Evolutionary conservation across 2,329 filamentous ascomycete species (phyloP).

Genomic region (Berkeleyomyces basicola): DNA sequence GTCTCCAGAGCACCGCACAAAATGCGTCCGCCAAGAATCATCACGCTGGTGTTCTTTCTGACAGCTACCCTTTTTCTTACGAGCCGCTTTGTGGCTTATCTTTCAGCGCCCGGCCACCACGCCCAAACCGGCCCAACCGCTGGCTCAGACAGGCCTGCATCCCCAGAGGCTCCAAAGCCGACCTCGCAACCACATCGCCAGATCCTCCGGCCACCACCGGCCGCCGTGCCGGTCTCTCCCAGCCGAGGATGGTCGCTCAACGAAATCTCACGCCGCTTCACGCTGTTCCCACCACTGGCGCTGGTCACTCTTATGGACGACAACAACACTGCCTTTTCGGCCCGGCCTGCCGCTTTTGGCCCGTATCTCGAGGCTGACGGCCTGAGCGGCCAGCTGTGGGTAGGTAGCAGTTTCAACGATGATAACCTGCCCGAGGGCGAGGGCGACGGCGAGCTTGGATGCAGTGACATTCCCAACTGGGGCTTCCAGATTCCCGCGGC

Average conservation of each 20-base stretch:
- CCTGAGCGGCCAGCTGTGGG: conserved; percentile 80
- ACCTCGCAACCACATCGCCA: conserved; percentile 16
- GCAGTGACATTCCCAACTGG: conserved; percentile 89
- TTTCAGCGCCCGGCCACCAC: conserved; percentile 15
- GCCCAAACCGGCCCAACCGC: conserved; percentile 15
- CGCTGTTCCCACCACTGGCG: conserved; percentile 85
- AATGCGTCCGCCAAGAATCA: conserved; percentile 39
- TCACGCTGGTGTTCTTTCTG: conserved; percentile 37
- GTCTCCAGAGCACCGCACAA: background rate
- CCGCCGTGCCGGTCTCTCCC: conserved; percentile 15
- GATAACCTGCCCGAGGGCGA: conserved; percentile 48
- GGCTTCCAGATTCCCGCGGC: conserved; percentile 30
- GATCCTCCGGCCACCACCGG: background rate
- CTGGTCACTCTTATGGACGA: conserved; percentile 94
- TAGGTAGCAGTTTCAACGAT: conserved; percentile 80
- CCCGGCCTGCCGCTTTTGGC: conserved; percentile 84
- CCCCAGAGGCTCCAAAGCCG: background rate
- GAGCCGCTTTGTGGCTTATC: conserved; percentile 9
- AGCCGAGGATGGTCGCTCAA: conserved; percentile 28
- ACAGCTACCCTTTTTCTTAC: conserved; percentile 32
- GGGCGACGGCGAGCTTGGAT: conserved; percentile 74
- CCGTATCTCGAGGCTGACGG: conserved; percentile 59
- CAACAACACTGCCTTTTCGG: conserved; percentile 93
- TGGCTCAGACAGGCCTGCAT: conserved; percentile 16
- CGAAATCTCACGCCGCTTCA: conserved; percentile 60